A percentile compares a stretch with the other conserved stretches of the same genome.
Evolutionary conservation across 305 asterid genomes (phyloP).

Genomic region (Withania somnifera): DNA sequence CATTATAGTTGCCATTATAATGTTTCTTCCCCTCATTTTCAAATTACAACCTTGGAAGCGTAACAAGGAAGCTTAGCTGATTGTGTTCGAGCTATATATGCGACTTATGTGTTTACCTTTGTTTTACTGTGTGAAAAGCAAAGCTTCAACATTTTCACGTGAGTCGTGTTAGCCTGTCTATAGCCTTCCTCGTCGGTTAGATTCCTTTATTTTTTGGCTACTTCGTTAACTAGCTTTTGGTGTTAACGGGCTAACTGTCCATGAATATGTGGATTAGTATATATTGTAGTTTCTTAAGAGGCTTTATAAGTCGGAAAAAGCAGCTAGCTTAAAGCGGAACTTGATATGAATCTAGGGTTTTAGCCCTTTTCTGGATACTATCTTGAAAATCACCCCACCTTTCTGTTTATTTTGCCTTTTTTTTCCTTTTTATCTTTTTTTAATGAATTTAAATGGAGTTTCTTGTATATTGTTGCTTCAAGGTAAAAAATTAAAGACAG

Average conservation of each 20-base stretch:
- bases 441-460: background rate
- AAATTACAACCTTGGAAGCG: slow-evolving; percentile 52
- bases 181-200: background rate
- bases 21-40: slow-evolving; percentile 31
- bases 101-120: background rate
- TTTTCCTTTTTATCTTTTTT: background rate
- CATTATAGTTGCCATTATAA: slow-evolving; percentile 32
- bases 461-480: background rate
- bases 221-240: background rate
- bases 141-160: background rate
- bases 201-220: background rate
- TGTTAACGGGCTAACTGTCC: background rate
- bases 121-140: background rate
- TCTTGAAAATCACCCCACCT: background rate
- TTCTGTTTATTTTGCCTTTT: background rate
- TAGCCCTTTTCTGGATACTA: background rate
- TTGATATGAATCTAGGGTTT: background rate
- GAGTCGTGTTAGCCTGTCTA: background rate
- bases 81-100: background rate
- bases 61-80: slow-evolving; percentile 23
- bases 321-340: background rate
- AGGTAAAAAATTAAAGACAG: background rate
- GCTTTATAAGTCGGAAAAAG: background rate
- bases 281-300: background rate
- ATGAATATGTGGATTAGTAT: background rate